phyloP scores from a whole-genome alignment of 1,139 yeast genomes.

The Pneumocystis carinii region DNA sequence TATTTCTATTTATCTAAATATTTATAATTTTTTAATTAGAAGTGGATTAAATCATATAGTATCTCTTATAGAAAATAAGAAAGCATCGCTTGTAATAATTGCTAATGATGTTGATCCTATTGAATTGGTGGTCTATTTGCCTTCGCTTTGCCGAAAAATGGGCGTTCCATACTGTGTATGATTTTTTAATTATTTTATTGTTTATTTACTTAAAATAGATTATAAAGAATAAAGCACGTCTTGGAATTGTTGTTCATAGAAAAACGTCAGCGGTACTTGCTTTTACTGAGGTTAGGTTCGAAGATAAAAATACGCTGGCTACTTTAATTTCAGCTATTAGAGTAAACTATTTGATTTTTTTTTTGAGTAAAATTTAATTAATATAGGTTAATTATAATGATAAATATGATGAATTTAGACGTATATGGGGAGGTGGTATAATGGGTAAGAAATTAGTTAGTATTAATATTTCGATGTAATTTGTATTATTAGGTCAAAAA shows the following conservation, averaged over 20 bases:
- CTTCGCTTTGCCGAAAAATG: slow-evolving; percentile 98
- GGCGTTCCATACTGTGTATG: slow-evolving; percentile 67
- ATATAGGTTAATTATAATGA: slow-evolving; percentile 56
- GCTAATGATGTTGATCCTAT: slow-evolving; percentile 99
- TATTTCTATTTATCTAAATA: slow-evolving; percentile 30
- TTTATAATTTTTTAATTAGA: not conserved
- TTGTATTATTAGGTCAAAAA: not conserved
- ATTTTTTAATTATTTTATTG: not conserved
- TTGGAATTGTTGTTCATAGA: slow-evolving; percentile 92
- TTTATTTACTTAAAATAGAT: slow-evolving; percentile 35
- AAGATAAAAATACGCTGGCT: slow-evolving; percentile 88
- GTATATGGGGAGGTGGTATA: slow-evolving; percentile 99
- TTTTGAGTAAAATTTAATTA: not conserved
- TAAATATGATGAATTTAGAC: slow-evolving; percentile 87
- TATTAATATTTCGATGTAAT: not conserved
- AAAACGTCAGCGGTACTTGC: slow-evolving; percentile 97
- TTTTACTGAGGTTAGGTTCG: slow-evolving; percentile 81
- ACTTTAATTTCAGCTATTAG: slow-evolving; percentile 82
- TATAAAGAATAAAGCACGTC: slow-evolving; percentile 97
- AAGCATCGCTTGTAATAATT: slow-evolving; percentile 88
- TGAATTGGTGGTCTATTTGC: slow-evolving; percentile 86
- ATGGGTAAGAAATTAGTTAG: slow-evolving; percentile 65
- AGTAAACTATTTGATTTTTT: slow-evolving; percentile 19
- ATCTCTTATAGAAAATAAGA: slow-evolving; percentile 90
- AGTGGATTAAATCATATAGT: slow-evolving; percentile 81